Evolutionary conservation across 208 protist species (phyloP).

Genomic region (Trypanosoma mega): DNA sequence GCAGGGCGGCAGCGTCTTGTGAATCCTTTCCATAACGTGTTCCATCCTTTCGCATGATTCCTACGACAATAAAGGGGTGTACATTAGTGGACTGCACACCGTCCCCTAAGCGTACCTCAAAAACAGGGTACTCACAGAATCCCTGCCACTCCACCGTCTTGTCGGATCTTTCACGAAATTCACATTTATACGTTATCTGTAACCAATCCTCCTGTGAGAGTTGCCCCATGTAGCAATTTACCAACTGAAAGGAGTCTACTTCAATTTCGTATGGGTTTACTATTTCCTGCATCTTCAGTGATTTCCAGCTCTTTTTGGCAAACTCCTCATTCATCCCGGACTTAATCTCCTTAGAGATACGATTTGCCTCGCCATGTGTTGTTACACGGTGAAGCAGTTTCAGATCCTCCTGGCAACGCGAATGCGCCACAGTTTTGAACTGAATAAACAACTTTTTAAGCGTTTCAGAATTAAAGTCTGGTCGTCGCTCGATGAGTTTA

Average conservation of each 20-base stretch:
- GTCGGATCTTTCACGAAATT: slow-evolving; percentile 68
- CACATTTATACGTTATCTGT: slow-evolving; percentile 86
- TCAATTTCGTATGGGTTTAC: slow-evolving; percentile 80
- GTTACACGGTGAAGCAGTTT: slow-evolving; percentile 82
- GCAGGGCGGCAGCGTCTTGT: slow-evolving; percentile 82
- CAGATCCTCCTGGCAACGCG: slow-evolving; percentile 52
- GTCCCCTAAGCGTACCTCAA: slow-evolving; percentile 85
- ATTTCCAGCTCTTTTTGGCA: slow-evolving; percentile 87
- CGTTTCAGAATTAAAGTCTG: slow-evolving; percentile 69
- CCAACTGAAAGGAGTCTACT: slow-evolving; percentile 80
- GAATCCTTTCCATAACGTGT: slow-evolving; percentile 89
- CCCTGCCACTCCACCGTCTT: slow-evolving; percentile 67
- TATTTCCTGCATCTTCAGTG: slow-evolving; percentile 60
- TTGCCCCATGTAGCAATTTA: slow-evolving; percentile 90
- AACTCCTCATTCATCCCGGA: slow-evolving; percentile 80
- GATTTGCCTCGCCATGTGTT: slow-evolving; percentile 83
- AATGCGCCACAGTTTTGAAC: slow-evolving; percentile 67
- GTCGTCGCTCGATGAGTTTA: slow-evolving; percentile 83
- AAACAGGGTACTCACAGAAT: slow-evolving; percentile 84
- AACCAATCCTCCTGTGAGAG: slow-evolving; percentile 91
- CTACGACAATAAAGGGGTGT: slow-evolving; percentile 86
- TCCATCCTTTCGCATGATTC: slow-evolving; percentile 82
- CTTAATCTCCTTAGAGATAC: slow-evolving; percentile 83
- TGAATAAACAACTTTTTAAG: slow-evolving; percentile 75
- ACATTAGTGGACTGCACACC: slow-evolving; percentile 69